Evolutionary conservation across 257 asterid genomes (phyloP), one percentile per base, ranked within the genome.

Genomic region (Cordia subcordata): DNA sequence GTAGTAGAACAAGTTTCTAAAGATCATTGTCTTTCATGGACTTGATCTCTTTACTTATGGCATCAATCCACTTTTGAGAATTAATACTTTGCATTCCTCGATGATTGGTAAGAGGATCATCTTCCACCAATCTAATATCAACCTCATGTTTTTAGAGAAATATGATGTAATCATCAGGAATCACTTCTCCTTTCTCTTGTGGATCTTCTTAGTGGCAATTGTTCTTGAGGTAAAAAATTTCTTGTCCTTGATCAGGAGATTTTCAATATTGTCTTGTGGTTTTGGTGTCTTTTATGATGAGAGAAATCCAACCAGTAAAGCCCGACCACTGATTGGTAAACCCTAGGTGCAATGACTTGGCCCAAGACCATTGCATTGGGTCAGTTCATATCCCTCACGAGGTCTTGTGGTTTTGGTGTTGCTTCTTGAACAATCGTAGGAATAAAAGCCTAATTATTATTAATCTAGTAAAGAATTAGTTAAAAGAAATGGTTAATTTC

Each of bases 11-110:
- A 5, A 16, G 22, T 0, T 50, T 23, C 22, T 23, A 50, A 8
- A 50, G 8, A 2, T 16, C 27, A 50, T 50, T 50, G 55, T 50
- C 55, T 16, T 50, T 17, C 55, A 50, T 50, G 13, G 55, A 50
- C 22, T 50, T 50, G 3, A 14, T 14, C 53, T 49, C 53, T 1
- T 49, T 19, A 1, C 15, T 15, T 19, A 49, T 49, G 18, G 55
- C 22, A 16, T 50, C 22, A 50, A 50, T 50, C 55, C 55, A 50
- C 55, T 50, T 50, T 50, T 50, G 55, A 50, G 55, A 50, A 23
- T 49, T 17, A 49, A 5, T 1, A 49, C 21, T 49, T 4, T 49
- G 9, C 53, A 49, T 49, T 4, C 20, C 53, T 14, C 15, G 53
- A 49, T 11, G 17, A 17, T 16, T 16, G 55, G 16, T 50, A 14